Percentiles rank a stretch among this genome's conserved stretches.
Evolutionary conservation across 169 alveolate species (phyloP).

Genomic region (Perkinsus marinus): DNA sequence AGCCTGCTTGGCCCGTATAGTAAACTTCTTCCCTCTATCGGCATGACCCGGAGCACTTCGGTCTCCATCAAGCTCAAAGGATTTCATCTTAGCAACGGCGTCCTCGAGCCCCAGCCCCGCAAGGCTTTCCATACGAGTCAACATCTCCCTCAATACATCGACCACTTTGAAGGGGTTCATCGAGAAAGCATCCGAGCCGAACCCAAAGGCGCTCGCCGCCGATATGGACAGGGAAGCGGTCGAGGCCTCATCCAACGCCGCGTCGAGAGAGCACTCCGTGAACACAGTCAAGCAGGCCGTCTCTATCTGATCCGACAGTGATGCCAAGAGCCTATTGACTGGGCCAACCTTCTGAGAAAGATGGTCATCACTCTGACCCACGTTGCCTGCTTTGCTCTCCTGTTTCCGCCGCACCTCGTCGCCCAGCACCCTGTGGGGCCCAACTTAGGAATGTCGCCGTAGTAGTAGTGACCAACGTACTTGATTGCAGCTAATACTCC

Average conservation of each 20-base stretch:
- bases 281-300: neutral
- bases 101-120: neutral
- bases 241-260: neutral
- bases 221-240: neutral
- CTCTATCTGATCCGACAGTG: neutral
- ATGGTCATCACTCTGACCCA: neutral
- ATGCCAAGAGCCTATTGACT: neutral
- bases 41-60: no score
- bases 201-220: neutral
- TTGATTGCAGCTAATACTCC: neutral
- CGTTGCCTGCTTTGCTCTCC: no score
- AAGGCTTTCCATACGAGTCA: neutral
- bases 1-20: neutral
- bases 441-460: neutral
- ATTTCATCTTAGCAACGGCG: neutral
- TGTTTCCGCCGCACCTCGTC: neutral
- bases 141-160: neutral
- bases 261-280: neutral
- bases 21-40: neutral
- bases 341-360: neutral
- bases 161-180: neutral
- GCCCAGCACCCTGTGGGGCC: neutral
- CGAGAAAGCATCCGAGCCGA: neutral
- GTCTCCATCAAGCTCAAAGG: no score
- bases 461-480: neutral